These are phyloP conservation scores for Periconia macrospinosa DNA, from an alignment of 2,329 filamentous ascomycete species.

Conservation along the genomic window DNA sequence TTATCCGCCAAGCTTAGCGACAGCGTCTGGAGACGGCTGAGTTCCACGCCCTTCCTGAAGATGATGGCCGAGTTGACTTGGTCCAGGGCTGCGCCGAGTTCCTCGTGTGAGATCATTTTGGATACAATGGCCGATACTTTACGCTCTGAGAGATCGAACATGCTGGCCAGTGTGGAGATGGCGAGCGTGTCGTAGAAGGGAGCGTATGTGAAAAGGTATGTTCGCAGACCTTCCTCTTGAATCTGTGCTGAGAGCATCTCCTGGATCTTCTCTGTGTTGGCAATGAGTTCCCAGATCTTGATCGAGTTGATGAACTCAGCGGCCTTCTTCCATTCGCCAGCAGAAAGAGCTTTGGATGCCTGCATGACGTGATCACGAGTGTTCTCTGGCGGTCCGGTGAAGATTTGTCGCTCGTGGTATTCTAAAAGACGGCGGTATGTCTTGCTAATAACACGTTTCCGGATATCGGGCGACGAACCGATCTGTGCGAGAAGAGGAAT, in stretches of 20 bases:
- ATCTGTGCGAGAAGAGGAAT: slow-evolving; percentile 96
- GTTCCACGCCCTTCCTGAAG: slow-evolving; percentile 99
- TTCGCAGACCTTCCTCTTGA: slow-evolving; percentile 96
- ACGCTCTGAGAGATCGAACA: slow-evolving; percentile 91
- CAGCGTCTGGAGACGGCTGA: slow-evolving; percentile 92
- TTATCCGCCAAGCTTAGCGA: slow-evolving; percentile 95
- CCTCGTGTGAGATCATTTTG: slow-evolving; percentile 99
- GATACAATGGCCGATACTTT: slow-evolving; percentile 95
- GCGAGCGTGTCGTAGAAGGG: slow-evolving; percentile 98
- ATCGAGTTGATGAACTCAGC: slow-evolving; percentile 93
- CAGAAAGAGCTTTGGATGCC: slow-evolving; percentile 92
- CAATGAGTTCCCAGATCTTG: slow-evolving; percentile 99
- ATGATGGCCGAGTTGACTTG: slow-evolving; percentile 97
- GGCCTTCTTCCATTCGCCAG: slow-evolving; percentile 98
- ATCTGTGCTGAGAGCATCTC: slow-evolving; percentile 96
- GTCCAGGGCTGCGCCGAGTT: slow-evolving; percentile 92
- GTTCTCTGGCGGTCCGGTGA: slow-evolving; percentile 97
- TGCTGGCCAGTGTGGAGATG: slow-evolving; percentile 78
- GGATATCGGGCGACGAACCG: slow-evolving; percentile 93
- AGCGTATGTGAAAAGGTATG: slow-evolving; percentile 98
- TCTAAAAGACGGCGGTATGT: slow-evolving; percentile 99
- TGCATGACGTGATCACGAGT: slow-evolving; percentile 99
- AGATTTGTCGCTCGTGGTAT: slow-evolving; percentile 99
- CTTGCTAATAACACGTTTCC: slow-evolving; percentile 98
- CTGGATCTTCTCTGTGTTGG: slow-evolving; percentile 91